Conservation (phyloP, 352 stramenopile species). For the Achlya hypogyna region DNA sequence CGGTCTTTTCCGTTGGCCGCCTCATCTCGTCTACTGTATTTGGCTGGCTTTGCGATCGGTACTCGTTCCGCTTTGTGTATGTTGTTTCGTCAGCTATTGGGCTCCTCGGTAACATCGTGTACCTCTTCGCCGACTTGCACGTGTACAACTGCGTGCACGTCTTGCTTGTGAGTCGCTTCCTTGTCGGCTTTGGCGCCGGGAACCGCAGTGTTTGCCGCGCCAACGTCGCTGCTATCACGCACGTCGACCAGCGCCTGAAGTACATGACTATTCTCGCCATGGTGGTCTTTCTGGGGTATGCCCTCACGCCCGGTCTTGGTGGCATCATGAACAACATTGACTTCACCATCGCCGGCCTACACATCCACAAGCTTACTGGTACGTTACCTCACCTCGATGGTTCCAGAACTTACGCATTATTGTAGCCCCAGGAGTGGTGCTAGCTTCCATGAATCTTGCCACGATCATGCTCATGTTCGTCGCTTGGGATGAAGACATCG, state of each 20-base stretch:
- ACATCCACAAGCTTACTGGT: conserved; percentile 67
- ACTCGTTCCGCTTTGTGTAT: conserved; percentile 74
- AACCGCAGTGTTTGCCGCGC: conserved; percentile 71
- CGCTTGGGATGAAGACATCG: conserved; percentile 41
- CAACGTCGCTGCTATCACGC: conserved; percentile 59
- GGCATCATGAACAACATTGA: conserved; percentile 55
- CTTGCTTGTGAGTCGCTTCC: conserved; percentile 50
- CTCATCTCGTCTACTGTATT: conserved; percentile 76
- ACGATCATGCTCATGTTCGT: conserved; percentile 61
- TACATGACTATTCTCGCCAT: conserved; percentile 66
- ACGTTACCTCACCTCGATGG: neutral
- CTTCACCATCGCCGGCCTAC: conserved; percentile 42
- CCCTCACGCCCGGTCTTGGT: conserved; percentile 57
- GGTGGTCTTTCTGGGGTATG: conserved; percentile 69
- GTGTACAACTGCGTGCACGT: conserved; percentile 43
- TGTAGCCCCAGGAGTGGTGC: conserved; percentile 42
- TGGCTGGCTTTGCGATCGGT: conserved; percentile 76
- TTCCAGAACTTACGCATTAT: neutral
- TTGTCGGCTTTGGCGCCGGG: conserved; percentile 68
- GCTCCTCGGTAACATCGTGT: conserved; percentile 65
- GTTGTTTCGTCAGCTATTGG: conserved; percentile 67
- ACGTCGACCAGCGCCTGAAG: conserved; percentile 57
- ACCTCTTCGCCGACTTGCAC: conserved; percentile 52
- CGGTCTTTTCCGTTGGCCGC: conserved; percentile 67
- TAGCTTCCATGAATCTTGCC: conserved; percentile 47